Base-by-base conservation (phyloP, 2,329 filamentous ascomycete species). In the Clonostachys sp. region DNA sequence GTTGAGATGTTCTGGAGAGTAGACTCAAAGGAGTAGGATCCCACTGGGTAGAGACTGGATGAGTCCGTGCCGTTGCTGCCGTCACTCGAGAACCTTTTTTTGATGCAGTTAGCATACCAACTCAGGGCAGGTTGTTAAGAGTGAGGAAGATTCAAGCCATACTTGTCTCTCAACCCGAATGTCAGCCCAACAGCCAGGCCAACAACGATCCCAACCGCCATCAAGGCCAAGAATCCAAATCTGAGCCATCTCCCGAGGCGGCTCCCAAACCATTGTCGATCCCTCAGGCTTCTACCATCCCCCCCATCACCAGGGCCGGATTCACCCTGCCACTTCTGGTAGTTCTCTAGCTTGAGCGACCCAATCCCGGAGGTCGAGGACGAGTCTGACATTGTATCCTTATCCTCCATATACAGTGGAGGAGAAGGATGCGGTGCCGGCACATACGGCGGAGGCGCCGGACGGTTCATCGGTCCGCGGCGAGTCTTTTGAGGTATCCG, bases 1-100 rank as follows among this genome's bases (percentile, higher is more conserved):
- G 78, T 75, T 14, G 66, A 64, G 3, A 75, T 64, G 6, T 68
- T 75, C 44, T 73, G 68, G 38, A 88, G 76, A 49, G 76, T 77
- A 18, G 81, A 81, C 7, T 75, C 68, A 54, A 88, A 71, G 36
- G 77, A 70, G 61, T 81, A 87, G n/a, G 77, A 73, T 6, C 84
- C 85, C 2, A 76, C 65, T 2, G 84, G 85, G 55, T 86, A 86
- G 17, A 57, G 48, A 12, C 53, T 24, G 5, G 45, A 41, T 16
- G 53, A 39, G 39, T 38, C 5, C 33, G 38, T 46, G 17, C 46
- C 14, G 16, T 49, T 47, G 43, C 44, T 51, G 24, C 24, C 24
- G 9, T 30, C 24, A 30, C 24, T 30, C 24, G 24, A 30, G 3
- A 12, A 38, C 42, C 41, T 17, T 45, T 18, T 45, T 18, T 41